A percentile compares a stretch with the other conserved stretches of the same genome.
phyloP scores from a whole-genome alignment of 1,284 basidiomycete species.

The Rhizoctonia solani region DNA sequence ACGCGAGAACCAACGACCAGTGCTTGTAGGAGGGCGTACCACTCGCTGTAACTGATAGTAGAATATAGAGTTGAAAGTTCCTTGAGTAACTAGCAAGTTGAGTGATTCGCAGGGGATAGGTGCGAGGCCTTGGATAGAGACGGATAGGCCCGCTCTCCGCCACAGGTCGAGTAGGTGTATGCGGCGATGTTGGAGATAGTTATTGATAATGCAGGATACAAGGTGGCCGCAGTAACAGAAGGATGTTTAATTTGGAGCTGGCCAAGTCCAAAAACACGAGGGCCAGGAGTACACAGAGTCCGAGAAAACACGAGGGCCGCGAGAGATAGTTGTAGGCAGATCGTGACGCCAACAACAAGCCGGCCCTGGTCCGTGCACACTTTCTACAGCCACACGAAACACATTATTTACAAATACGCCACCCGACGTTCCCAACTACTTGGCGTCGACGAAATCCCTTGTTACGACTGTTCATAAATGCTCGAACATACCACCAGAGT shows the following conservation, averaged over 20 bases:
- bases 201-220: not conserved
- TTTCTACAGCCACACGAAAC: slow-evolving; percentile 4
- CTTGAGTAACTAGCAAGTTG: not conserved
- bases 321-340: slow-evolving; percentile 19
- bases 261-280: slow-evolving; percentile 31
- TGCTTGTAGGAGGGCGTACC: not conserved
- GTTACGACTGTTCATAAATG: too few species aligned
- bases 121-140: not conserved
- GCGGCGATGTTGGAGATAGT: not conserved
- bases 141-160: not conserved
- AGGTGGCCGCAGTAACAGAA: not conserved
- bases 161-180: slow-evolving; percentile 28
- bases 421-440: not conserved
- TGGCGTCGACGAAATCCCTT: not conserved
- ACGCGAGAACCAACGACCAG: slow-evolving; percentile 16
- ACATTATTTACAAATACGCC: slow-evolving; percentile 5
- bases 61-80: too few species aligned
- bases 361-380: slow-evolving; percentile 22
- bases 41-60: too few species aligned
- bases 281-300: not conserved
- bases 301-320: too few species aligned
- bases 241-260: slow-evolving; percentile 21
- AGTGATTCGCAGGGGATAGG: not conserved
- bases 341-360: slow-evolving; percentile 25
- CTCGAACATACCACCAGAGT: too few species aligned